A percentile compares a stretch with the other conserved stretches of the same genome.
Evolutionary conservation across 2,329 filamentous ascomycete species (phyloP).

Genomic region (Microcera coccophila): DNA sequence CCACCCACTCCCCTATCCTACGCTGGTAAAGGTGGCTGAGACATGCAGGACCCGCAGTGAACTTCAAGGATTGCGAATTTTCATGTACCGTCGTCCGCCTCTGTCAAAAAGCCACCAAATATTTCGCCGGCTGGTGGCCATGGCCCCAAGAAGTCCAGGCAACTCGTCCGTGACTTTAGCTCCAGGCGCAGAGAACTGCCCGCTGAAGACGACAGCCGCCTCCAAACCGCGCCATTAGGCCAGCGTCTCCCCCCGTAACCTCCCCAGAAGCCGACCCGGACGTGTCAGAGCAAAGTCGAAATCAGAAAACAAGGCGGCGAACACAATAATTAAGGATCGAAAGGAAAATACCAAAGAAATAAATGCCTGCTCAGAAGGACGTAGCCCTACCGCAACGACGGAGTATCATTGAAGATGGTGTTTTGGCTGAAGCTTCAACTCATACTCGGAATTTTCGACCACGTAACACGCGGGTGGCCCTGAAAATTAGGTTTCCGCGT

Average conservation of each 20-base stretch:
- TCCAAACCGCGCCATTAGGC: conserved; percentile 2
- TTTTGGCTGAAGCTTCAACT: conserved; percentile 3
- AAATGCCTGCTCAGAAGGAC: conserved; percentile 28
- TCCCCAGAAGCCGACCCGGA: conserved; percentile 36
- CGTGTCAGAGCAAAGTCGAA: conserved; percentile 25
- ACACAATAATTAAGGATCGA: conserved; percentile 19
- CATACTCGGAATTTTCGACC: conserved; percentile 14
- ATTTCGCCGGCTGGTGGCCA: too few relatives aligned
- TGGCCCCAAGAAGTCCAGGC: background rate
- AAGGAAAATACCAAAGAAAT: conserved; percentile 25
- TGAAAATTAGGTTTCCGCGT: conserved; percentile 12
- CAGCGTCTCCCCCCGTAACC: conserved; percentile 21
- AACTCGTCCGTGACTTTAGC: conserved; percentile 1
- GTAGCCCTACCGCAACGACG: conserved; percentile 39
- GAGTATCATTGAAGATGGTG: conserved; percentile 10
- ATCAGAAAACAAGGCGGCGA: conserved; percentile 17
- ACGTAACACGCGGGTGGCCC: conserved; percentile 12
- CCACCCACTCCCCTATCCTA: conserved; percentile 2
- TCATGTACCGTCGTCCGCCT: conserved; percentile 3
- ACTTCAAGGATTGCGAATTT: conserved; percentile 7
- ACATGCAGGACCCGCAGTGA: conserved; percentile 12
- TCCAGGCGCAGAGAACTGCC: background rate
- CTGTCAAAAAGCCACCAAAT: conserved; percentile 5
- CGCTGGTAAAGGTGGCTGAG: conserved; percentile 6
- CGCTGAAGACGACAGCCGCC: conserved; percentile 8